Evolutionary conservation across 2,329 filamentous ascomycete species (phyloP).

Genomic region (Lachnellula subtilissima): DNA sequence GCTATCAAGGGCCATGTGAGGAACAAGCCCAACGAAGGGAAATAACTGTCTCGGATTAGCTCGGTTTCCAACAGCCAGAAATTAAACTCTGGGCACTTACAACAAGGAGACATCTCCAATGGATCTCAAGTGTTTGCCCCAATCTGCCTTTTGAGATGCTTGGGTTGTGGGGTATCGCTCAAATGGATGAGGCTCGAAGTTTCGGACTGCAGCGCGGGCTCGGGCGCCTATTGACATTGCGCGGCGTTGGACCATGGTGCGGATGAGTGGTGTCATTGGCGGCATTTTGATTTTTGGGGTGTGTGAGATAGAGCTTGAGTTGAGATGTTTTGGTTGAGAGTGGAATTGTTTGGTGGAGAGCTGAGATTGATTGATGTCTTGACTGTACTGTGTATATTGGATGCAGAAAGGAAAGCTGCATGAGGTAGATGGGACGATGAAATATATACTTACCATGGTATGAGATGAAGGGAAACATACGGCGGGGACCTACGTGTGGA

Average conservation of each 20-base stretch:
- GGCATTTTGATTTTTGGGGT: background rate
- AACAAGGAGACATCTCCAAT: slow-evolving; percentile 14
- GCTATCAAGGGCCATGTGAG: slow-evolving; percentile 15
- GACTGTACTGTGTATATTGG: background rate
- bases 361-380: background rate
- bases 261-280: slow-evolving; percentile 7
- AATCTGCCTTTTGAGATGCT: slow-evolving; percentile 16
- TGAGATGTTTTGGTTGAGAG: background rate
- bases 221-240: slow-evolving; percentile 14
- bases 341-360: background rate
- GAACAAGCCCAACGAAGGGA: slow-evolving; percentile 14
- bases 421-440: background rate
- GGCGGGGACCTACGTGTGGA: background rate
- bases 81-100: slow-evolving; percentile 11
- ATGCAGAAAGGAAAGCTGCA: background rate
- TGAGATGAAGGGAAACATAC: background rate
- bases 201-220: slow-evolving; percentile 10
- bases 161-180: slow-evolving; percentile 14
- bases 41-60: slow-evolving; percentile 11
- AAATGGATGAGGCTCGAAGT: slow-evolving; percentile 20
- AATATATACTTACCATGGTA: background rate
- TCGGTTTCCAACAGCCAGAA: background rate
- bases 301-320: background rate
- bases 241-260: slow-evolving; percentile 8
- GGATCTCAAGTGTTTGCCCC: slow-evolving; percentile 10